Percentiles rank a stretch among this genome's conserved stretches.
Conservation (phyloP, 352 stramenopile genomes). For the Elongisporangium senticosum region DNA sequence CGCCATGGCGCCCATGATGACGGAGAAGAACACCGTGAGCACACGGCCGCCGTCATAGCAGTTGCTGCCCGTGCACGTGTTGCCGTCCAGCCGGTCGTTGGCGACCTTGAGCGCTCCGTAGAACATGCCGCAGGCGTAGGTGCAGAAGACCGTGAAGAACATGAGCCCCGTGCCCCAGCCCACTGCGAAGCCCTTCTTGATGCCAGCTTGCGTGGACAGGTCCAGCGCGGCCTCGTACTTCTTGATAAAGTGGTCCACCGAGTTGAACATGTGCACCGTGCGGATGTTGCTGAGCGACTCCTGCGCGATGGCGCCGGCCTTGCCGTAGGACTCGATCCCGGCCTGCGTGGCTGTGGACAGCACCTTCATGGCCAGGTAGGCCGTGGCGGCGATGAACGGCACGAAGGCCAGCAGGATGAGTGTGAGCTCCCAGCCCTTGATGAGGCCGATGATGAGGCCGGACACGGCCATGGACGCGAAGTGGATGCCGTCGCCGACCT, state of each 20-base stretch:
- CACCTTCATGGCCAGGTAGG: conserved; percentile 45
- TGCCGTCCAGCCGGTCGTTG: conserved; percentile 46
- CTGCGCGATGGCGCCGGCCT: conserved; percentile 67
- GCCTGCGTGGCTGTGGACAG: conserved; percentile 38
- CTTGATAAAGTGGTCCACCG: conserved; percentile 40
- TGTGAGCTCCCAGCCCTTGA: conserved; percentile 61
- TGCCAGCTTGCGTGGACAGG: conserved; percentile 36
- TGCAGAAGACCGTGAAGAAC: conserved; percentile 62
- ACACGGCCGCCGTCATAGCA: conserved; percentile 68
- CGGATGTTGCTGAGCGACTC: conserved; percentile 66
- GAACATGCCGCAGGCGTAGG: conserved; percentile 75
- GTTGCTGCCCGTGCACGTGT: conserved; percentile 22
- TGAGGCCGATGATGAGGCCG: conserved; percentile 55
- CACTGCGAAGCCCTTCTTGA: conserved; percentile 45
- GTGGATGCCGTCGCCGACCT: conserved; percentile 46
- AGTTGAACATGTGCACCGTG: conserved; percentile 79
- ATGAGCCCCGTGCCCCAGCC: conserved; percentile 57
- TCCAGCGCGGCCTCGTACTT: conserved; percentile 57
- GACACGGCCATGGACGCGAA: conserved; percentile 60
- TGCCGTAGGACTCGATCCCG: conserved; percentile 51
- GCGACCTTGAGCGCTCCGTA: conserved; percentile 65
- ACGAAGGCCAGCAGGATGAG: conserved; percentile 60
- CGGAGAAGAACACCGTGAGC: conserved; percentile 61
- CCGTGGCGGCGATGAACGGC: conserved; percentile 51
- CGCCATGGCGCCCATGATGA: conserved; percentile 72